Conservation (phyloP, 345 rosid genomes). For the Melaleuca alternifolia region DNA sequence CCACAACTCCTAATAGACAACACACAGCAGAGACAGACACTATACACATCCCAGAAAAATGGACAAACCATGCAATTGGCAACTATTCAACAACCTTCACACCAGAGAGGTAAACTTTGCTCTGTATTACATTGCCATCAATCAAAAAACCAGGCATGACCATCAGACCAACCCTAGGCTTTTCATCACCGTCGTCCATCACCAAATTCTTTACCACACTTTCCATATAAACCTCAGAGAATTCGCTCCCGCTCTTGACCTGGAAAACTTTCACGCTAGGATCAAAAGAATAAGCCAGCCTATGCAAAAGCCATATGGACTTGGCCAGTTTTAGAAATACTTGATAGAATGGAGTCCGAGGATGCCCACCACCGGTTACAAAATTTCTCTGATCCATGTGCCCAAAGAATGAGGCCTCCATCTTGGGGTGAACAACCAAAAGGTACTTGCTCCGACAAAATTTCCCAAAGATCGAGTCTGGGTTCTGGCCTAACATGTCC, state of each 20-base stretch:
- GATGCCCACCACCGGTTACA: constrained; percentile 8
- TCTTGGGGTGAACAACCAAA: constrained; percentile 13
- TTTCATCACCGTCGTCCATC: background rate
- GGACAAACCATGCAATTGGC: background rate
- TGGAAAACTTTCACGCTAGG: constrained; percentile 9
- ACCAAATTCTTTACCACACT: constrained; percentile 5
- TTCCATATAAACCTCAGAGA: constrained; percentile 8
- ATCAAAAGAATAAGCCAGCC: constrained; percentile 11
- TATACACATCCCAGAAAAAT: background rate
- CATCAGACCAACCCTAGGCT: constrained; percentile 11
- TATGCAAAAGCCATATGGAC: constrained; percentile 11
- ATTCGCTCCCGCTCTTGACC: constrained; percentile 9
- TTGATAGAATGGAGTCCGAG: constrained; percentile 18
- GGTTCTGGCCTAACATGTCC: constrained; percentile 13
- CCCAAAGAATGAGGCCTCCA: constrained; percentile 19
- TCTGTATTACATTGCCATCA: background rate
- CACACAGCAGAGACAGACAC: background rate
- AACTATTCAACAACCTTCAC: constrained; percentile 11
- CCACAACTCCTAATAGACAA: background rate
- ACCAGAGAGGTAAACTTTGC: constrained; percentile 13
- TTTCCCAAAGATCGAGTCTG: constrained; percentile 13
- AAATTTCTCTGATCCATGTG: constrained; percentile 13
- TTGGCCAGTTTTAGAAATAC: constrained; percentile 10
- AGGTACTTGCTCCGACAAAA: constrained; percentile 12
- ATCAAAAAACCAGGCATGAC: constrained; percentile 10